Percentiles rank a stretch among this genome's conserved stretches.
These are phyloP conservation scores for Carex arenaria DNA, from an alignment of 202 grass and related monocot genomes.

Conservation along the genomic window DNA sequence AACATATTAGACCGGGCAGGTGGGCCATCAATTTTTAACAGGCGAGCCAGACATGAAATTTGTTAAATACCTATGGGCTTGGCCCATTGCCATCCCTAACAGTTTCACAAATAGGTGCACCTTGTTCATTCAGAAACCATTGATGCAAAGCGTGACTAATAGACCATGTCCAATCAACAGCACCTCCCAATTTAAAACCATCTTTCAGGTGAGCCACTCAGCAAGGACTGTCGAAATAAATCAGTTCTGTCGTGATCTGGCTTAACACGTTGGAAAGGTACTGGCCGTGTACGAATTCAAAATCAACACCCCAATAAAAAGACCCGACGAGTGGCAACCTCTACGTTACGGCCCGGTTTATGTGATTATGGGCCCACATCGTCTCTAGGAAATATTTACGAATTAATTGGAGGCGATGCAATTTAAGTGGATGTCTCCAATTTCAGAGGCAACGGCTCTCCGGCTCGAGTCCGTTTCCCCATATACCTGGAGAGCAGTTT, in stretches of 20 bases:
- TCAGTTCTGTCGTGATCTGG: not conserved
- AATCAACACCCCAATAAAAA: not conserved
- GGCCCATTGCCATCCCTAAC: too few species aligned
- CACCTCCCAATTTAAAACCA: not conserved
- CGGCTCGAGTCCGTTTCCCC: too few species aligned
- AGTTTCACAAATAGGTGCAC: not conserved
- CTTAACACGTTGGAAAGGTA: not conserved
- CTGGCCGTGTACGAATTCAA: constrained; percentile 2
- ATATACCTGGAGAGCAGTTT: too few species aligned
- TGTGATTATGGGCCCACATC: not conserved
- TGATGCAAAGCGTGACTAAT: not conserved
- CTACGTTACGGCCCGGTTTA: not conserved
- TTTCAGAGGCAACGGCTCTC: not conserved
- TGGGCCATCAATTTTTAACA: too few species aligned
- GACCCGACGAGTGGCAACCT: not conserved
- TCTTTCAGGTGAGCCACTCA: too few species aligned
- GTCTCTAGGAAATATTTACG: not conserved
- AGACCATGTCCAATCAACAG: not conserved
- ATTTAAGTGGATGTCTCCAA: not conserved
- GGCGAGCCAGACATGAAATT: too few species aligned
- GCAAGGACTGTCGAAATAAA: not conserved
- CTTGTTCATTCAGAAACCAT: not conserved
- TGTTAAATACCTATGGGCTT: too few species aligned
- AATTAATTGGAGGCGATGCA: not conserved
- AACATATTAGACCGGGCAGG: too few species aligned